phyloP scores from a whole-genome alignment of 306 rosid genomes.

The Ormosia semicastrata region DNA sequence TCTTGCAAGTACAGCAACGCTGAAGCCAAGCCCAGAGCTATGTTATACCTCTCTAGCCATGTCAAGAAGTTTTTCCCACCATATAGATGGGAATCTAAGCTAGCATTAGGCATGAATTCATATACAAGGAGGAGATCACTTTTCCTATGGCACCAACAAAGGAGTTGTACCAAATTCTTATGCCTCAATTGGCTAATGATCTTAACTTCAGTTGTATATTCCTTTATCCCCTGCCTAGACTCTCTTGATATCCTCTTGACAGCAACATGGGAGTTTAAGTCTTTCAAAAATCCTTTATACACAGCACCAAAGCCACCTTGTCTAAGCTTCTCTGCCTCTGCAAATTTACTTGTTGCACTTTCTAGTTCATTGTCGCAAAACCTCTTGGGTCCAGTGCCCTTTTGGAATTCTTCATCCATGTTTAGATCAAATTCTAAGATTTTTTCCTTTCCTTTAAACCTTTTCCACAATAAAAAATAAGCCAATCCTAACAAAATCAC shows the following conservation, averaged over 20 bases:
- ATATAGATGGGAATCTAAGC: slow-evolving; percentile 21
- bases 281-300: slow-evolving; percentile 3
- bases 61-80: background rate
- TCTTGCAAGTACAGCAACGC: slow-evolving; percentile 23
- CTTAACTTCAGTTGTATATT: slow-evolving; percentile 11
- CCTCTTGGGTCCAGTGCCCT: slow-evolving; percentile 30
- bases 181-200: slow-evolving; percentile 29
- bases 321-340: slow-evolving; percentile 11
- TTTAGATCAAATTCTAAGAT: background rate
- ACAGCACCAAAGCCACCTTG: slow-evolving; percentile 12
- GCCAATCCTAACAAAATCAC: background rate
- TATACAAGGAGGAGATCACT: slow-evolving; percentile 13
- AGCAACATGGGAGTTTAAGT: background rate
- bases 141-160: slow-evolving; percentile 24
- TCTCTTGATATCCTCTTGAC: slow-evolving; percentile 8
- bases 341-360: slow-evolving; percentile 13
- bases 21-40: slow-evolving; percentile 16
- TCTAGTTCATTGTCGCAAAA: slow-evolving; percentile 13
- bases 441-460: background rate
- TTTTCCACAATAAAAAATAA: background rate
- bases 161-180: slow-evolving; percentile 20
- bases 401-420: slow-evolving; percentile 29
- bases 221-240: slow-evolving; percentile 13
- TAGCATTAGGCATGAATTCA: slow-evolving; percentile 26
- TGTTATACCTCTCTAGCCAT: slow-evolving; percentile 15